Conservation (phyloP, 2,329 filamentous ascomycete genomes). For the Fusarium protoensiforme region DNA sequence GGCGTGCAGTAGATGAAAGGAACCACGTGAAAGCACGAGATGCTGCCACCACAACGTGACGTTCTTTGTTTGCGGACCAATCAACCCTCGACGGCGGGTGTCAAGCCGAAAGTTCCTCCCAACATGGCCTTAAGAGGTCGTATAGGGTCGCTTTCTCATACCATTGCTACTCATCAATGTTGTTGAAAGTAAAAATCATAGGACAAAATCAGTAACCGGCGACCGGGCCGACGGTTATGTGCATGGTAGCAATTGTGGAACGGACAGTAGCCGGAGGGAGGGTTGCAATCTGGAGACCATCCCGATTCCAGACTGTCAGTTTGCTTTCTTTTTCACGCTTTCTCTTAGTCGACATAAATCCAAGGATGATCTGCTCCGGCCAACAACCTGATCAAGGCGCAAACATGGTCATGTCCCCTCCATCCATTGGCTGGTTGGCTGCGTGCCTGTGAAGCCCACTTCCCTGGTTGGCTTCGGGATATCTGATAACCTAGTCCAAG, state of each 20-base stretch:
- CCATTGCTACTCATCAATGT: not conserved
- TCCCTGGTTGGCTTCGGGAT: conserved; percentile 13
- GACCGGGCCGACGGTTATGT: conserved; percentile 26
- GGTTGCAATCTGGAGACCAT: conserved; percentile 10
- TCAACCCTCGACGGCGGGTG: not conserved
- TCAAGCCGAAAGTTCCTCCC: not conserved
- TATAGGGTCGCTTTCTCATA: not conserved
- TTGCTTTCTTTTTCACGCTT: conserved; percentile 4
- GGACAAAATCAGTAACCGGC: conserved; percentile 8
- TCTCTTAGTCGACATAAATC: conserved; percentile 4
- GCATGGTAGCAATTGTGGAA: not conserved
- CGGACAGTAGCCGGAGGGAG: conserved; percentile 5
- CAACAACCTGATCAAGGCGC: conserved; percentile 31
- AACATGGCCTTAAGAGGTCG: not conserved
- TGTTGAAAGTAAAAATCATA: not conserved
- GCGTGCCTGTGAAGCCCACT: conserved; percentile 28
- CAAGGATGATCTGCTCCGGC: conserved; percentile 36
- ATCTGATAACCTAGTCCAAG: conserved; percentile 12
- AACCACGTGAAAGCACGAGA: not conserved
- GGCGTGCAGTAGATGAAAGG: not conserved
- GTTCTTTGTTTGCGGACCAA: not conserved
- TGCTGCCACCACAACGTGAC: not conserved
- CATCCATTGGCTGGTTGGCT: conserved; percentile 27
- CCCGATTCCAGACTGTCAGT: not conserved
- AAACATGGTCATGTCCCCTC: conserved; percentile 33